Conservation (phyloP, 1,284 basidiomycete genomes). For the Pyrrhoderma noxium region DNA sequence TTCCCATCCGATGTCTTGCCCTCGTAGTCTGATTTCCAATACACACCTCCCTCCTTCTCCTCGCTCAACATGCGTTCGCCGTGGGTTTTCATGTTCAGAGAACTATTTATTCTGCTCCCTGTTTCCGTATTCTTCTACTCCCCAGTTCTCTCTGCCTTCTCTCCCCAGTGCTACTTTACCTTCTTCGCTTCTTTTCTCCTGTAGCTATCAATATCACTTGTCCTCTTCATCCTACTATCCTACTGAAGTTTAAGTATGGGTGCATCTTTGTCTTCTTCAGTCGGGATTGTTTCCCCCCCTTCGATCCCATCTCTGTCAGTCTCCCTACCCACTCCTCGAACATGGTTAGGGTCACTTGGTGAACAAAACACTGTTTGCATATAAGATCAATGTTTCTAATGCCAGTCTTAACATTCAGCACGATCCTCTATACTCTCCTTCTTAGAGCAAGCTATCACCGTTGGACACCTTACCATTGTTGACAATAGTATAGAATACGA, state of each 20-base stretch:
- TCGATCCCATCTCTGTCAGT: conserved; percentile 14
- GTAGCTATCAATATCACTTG: too few species aligned
- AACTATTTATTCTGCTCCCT: neutral
- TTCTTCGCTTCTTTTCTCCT: neutral
- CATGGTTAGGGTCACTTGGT: conserved; percentile 14
- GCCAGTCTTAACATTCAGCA: conserved; percentile 32
- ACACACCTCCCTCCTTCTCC: neutral
- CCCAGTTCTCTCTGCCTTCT: neutral
- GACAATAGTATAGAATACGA: conserved; percentile 50
- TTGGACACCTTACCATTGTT: conserved; percentile 55
- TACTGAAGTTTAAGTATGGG: conserved; percentile 11
- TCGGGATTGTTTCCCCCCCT: conserved; percentile 16
- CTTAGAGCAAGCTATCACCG: conserved; percentile 48
- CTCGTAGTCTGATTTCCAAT: conserved; percentile 7
- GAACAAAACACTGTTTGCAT: neutral
- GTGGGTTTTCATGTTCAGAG: neutral
- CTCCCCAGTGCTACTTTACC: conserved; percentile 3
- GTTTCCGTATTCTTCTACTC: neutral
- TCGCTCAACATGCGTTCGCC: neutral
- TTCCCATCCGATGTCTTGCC: neutral
- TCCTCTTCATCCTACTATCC: neutral
- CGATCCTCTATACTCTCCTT: conserved; percentile 56
- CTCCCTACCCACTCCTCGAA: conserved; percentile 14
- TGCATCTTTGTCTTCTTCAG: conserved; percentile 9
- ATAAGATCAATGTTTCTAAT: neutral